Percentiles rank a stretch among this genome's conserved stretches.
These are phyloP conservation scores for Pulveroboletus frians DNA, from an alignment of 768 basidiomycete genomes.

Conservation along the genomic window DNA sequence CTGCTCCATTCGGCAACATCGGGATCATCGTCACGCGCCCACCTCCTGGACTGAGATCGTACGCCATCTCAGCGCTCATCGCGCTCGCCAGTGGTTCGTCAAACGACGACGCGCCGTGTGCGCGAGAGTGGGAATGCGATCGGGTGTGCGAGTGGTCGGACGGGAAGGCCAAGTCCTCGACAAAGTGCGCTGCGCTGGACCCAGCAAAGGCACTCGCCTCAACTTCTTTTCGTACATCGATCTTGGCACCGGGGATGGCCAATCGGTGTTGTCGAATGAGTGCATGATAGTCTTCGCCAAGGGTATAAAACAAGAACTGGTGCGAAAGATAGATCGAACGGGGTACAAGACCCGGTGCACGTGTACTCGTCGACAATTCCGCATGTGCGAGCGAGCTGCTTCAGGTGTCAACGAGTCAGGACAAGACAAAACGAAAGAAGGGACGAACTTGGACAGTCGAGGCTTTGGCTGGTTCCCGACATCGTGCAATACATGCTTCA, in stretches of 20 bases:
- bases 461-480: conserved; percentile 4
- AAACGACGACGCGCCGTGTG: conserved; percentile 43
- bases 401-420: neutral
- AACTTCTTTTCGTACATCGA: conserved; percentile 70
- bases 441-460: conserved; percentile 13
- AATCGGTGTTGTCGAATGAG: conserved; percentile 63
- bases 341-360: conserved; percentile 55
- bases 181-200: conserved; percentile 17
- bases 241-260: conserved; percentile 50
- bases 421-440: neutral
- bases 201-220: conserved; percentile 53
- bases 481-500: conserved; percentile 32
- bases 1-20: conserved; percentile 72
- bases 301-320: conserved; percentile 75
- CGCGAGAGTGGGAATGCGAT: conserved; percentile 18
- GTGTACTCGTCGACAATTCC: conserved; percentile 73
- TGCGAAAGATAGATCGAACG: conserved; percentile 78
- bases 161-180: conserved; percentile 16
- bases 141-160: conserved; percentile 4
- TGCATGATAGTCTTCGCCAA: conserved; percentile 76
- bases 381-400: conserved; percentile 61
- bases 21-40: conserved; percentile 45
- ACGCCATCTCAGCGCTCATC: conserved; percentile 56
- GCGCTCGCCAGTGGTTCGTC: conserved; percentile 78
- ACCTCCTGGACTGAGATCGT: conserved; percentile 35